Conservation (phyloP, 108 stramenopile species). For the Nitzschia inconspicua region DNA sequence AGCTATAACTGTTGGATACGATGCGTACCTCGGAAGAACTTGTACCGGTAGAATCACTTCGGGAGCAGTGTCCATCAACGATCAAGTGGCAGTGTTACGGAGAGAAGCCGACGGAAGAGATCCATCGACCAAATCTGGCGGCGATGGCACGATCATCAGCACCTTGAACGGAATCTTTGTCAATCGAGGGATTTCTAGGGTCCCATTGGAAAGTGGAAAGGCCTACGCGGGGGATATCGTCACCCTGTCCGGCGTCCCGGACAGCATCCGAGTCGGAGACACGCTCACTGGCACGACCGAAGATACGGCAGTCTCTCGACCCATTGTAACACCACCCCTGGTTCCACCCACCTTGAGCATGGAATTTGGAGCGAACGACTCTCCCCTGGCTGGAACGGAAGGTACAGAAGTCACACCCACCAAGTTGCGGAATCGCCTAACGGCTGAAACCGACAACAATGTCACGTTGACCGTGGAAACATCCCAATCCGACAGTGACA, state of each 20-base stretch:
- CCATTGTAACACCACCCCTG: slow-evolving; percentile 83
- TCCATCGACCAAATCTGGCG: not conserved
- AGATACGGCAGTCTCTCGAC: slow-evolving; percentile 34
- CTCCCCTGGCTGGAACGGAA: slow-evolving; percentile 93
- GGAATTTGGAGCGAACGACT: slow-evolving; percentile 97
- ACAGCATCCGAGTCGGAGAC: slow-evolving; percentile 82
- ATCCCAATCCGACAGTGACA: slow-evolving; percentile 63
- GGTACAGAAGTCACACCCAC: slow-evolving; percentile 87
- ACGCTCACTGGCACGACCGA: slow-evolving; percentile 72
- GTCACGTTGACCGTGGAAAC: slow-evolving; percentile 81
- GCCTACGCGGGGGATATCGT: slow-evolving; percentile 96
- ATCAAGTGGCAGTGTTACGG: slow-evolving; percentile 47
- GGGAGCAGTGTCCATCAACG: slow-evolving; percentile 46
- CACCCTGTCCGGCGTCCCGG: slow-evolving; percentile 89
- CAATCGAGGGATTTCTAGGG: slow-evolving; percentile 68
- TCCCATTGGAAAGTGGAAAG: slow-evolving; percentile 63
- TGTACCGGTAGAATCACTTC: slow-evolving; percentile 79
- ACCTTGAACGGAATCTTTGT: slow-evolving; percentile 70
- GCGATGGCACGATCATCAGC: slow-evolving; percentile 9
- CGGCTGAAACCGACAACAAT: slow-evolving; percentile 92
- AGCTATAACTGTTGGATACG: slow-evolving; percentile 85
- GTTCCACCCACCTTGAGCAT: slow-evolving; percentile 94
- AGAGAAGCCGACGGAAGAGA: slow-evolving; percentile 7
- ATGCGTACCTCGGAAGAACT: slow-evolving; percentile 78
- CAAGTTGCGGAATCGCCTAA: slow-evolving; percentile 83